These are phyloP conservation scores for Tillandsia fasciculata DNA, from an alignment of 176 grass and related monocot species.

Conservation along the genomic window DNA sequence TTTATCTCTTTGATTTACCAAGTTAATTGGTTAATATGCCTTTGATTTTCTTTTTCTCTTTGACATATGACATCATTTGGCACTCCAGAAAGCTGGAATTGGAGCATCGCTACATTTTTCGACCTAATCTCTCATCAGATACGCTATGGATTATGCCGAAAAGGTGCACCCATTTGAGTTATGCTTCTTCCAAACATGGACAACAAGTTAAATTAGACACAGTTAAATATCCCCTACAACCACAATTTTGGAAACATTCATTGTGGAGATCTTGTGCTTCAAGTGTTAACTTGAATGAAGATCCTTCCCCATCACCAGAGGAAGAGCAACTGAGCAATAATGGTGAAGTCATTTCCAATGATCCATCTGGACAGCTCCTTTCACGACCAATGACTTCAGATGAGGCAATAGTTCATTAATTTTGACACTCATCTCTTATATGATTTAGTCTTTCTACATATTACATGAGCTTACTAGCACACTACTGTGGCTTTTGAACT, in stretches of 20 bases:
- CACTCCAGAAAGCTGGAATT: conserved; percentile 11
- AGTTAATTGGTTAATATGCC: neutral
- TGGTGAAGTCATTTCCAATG: conserved; percentile 15
- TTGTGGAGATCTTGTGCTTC: conserved; percentile 34
- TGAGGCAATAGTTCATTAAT: conserved; percentile 32
- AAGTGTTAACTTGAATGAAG: conserved; percentile 53
- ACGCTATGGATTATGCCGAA: conserved; percentile 2
- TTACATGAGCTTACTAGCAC: neutral
- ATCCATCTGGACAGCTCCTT: conserved; percentile 28
- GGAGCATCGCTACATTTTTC: conserved; percentile 2
- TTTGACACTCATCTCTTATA: neutral
- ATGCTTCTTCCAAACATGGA: conserved; percentile 22
- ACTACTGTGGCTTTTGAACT: neutral
- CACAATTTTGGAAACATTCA: conserved; percentile 20
- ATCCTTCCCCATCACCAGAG: conserved; percentile 18
- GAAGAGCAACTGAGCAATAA: conserved; percentile 18
- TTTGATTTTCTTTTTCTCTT: neutral
- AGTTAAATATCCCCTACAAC: conserved; percentile 16
- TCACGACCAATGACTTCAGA: conserved; percentile 28
- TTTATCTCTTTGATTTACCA: neutral
- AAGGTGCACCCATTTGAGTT: conserved; percentile 11
- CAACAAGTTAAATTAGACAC: conserved; percentile 7
- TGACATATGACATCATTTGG: neutral
- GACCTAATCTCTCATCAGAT: neutral
- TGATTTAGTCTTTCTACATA: neutral